Percentiles rank a stretch among this genome's conserved stretches.
Conservation (phyloP, 208 protist species). For the Naegleria gruberi region DNA sequence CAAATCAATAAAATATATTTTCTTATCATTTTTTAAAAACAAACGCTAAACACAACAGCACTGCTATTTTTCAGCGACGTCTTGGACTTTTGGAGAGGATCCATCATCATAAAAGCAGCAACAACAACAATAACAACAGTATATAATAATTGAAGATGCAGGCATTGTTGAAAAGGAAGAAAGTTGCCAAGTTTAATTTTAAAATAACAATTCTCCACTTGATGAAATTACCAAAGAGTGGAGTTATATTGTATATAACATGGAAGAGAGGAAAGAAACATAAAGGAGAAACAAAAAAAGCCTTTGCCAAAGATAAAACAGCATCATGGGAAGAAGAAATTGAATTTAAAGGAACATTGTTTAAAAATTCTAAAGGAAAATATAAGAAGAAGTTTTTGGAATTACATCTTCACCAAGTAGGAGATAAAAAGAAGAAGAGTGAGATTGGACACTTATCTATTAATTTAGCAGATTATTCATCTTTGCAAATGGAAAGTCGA, state of each 20-base stretch:
- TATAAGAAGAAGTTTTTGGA: conserved; percentile 18
- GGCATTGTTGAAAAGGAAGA: background rate
- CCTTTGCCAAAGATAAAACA: conserved; percentile 18
- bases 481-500: background rate
- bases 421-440: background rate
- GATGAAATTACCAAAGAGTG: conserved; percentile 17
- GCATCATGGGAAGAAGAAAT: conserved; percentile 15
- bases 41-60: too few species aligned
- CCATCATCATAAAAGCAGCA: too few species aligned
- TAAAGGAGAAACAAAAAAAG: conserved; percentile 15
- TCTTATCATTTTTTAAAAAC: too few species aligned
- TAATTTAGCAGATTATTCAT: conserved; percentile 3
- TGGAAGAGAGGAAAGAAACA: conserved; percentile 22
- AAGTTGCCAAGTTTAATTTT: conserved; percentile 4
- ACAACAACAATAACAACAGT: too few species aligned
- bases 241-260: conserved; percentile 13
- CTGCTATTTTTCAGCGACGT: too few species aligned
- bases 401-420: background rate
- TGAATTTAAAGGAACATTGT: conserved; percentile 5
- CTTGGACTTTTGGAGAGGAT: too few species aligned
- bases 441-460: background rate
- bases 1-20: too few species aligned
- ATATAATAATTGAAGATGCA: too few species aligned
- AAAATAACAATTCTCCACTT: background rate
- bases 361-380: conserved; percentile 8